Conservation (phyloP, 176 grass and related monocot genomes). For the Guadua angustifolia region DNA sequence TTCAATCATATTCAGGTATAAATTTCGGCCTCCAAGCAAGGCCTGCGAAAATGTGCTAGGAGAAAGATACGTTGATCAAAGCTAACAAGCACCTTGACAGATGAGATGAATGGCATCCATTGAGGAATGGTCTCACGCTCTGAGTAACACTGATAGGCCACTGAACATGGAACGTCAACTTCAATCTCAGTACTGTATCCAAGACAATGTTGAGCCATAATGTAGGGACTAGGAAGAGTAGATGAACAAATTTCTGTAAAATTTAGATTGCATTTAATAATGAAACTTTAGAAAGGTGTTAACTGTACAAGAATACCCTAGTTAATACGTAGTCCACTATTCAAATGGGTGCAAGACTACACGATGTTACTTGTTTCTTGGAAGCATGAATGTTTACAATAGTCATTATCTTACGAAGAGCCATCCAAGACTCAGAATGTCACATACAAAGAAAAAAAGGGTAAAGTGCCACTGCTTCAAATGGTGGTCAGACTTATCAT, state of each 20-base stretch:
- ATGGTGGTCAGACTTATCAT: background rate
- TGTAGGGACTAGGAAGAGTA: background rate
- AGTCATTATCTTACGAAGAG: background rate
- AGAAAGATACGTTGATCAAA: conserved; percentile 19
- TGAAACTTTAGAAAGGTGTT: background rate
- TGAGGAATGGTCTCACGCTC: conserved; percentile 83
- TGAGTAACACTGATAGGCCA: conserved; percentile 91
- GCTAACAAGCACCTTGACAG: conserved; percentile 65
- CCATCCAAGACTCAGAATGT: background rate
- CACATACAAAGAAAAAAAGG: background rate
- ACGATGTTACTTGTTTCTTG: background rate
- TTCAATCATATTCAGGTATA: background rate
- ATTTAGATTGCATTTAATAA: conserved; percentile 20
- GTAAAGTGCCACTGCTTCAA: conserved; percentile 2
- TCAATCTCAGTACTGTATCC: conserved; percentile 75
- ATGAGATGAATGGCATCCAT: conserved; percentile 99
- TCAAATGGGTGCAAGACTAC: background rate
- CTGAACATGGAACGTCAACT: conserved; percentile 85
- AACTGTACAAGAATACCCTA: background rate
- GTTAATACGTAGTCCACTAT: no score
- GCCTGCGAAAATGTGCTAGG: background rate
- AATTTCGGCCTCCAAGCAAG: background rate
- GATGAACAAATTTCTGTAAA: background rate
- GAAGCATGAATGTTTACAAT: background rate
- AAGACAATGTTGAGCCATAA: conserved; percentile 41